Percentiles rank a stretch among this genome's conserved stretches.
These are phyloP conservation scores for Botrytis cinerea DNA, from an alignment of 2,329 filamentous ascomycete genomes.

Conservation along the genomic window DNA sequence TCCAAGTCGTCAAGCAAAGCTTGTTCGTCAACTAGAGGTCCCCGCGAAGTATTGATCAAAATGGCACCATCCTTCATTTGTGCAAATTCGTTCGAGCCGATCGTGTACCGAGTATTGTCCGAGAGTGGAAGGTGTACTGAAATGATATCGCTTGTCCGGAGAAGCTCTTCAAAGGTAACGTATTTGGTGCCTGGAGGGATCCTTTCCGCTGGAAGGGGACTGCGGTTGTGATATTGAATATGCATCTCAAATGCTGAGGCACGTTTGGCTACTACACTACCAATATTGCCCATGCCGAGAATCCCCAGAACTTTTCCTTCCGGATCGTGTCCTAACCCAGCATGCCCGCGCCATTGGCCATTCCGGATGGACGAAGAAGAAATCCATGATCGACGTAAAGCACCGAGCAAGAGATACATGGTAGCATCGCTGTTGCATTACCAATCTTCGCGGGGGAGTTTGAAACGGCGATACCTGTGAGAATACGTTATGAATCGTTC, in stretches of 20 bases:
- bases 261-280: conserved; percentile 70
- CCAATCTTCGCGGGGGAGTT: conserved; percentile 77
- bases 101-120: conserved; percentile 66
- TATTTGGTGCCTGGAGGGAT: conserved; percentile 58
- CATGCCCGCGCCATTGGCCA: conserved; percentile 59
- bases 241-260: conserved; percentile 73
- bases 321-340: conserved; percentile 66
- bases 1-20: conserved; percentile 73
- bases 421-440: conserved; percentile 78
- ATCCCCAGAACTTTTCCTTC: conserved; percentile 76
- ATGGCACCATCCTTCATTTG: conserved; percentile 79
- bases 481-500: not conserved
- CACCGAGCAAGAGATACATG: conserved; percentile 78
- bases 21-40: conserved; percentile 76
- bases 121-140: conserved; percentile 77
- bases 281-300: conserved; percentile 83
- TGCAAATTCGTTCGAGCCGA: conserved; percentile 67
- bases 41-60: conserved; percentile 78
- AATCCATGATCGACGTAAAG: conserved; percentile 69
- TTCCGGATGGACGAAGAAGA: conserved; percentile 55
- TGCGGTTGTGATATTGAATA: conserved; percentile 73
- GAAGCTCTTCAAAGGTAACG: conserved; percentile 70
- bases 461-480: conserved; percentile 64
- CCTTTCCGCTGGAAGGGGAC: conserved; percentile 53
- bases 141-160: conserved; percentile 70